Conservation (phyloP, 257 asterid genomes). For the Voacanga thouarsii region DNA sequence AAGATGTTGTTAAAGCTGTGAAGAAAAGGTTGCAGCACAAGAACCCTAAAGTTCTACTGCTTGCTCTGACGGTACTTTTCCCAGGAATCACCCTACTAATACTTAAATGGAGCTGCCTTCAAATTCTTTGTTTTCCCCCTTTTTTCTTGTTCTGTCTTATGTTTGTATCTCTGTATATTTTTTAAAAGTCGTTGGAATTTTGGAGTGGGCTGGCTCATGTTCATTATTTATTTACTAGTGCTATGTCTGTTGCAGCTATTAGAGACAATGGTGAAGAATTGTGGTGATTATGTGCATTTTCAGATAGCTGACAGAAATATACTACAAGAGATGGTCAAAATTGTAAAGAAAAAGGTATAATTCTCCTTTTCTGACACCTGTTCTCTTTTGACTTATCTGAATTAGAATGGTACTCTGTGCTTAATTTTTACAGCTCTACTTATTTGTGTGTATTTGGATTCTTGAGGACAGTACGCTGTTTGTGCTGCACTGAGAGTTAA, state of each 20-base stretch:
- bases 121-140: background rate
- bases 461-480: background rate
- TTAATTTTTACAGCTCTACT: background rate
- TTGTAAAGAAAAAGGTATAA: constrained; percentile 77
- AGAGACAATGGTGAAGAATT: constrained; percentile 97
- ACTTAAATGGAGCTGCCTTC: background rate
- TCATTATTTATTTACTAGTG: constrained; percentile 9
- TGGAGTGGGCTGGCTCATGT: background rate
- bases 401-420: background rate
- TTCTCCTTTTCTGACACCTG: constrained; percentile 8
- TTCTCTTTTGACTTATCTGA: background rate
- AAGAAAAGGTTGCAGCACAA: constrained; percentile 92
- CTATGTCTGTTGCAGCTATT: constrained; percentile 50
- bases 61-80: constrained; percentile 73
- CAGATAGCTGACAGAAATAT: constrained; percentile 85
- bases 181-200: background rate
- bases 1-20: constrained; percentile 83
- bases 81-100: background rate
- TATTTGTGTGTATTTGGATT: background rate
- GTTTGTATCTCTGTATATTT: background rate
- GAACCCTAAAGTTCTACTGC: constrained; percentile 86
- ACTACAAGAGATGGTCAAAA: constrained; percentile 88
- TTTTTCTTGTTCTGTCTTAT: background rate
- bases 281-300: constrained; percentile 87
- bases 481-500: background rate